These are phyloP conservation scores for Aspergillus sp. DNA, from an alignment of 2,329 filamentous ascomycete genomes.

Conservation along the genomic window DNA sequence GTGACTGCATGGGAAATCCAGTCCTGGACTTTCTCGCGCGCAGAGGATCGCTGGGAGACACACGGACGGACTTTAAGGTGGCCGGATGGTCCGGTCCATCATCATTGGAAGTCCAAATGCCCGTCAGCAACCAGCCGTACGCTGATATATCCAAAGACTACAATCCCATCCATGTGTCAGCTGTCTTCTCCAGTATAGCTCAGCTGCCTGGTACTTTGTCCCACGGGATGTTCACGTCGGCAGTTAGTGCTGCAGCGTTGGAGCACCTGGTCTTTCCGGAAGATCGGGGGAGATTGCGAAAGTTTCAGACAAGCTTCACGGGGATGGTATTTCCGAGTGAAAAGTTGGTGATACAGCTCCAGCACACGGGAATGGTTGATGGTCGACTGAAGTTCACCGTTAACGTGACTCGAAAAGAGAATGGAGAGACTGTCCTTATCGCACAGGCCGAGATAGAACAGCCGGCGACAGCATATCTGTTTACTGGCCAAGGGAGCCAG, in stretches of 20 bases:
- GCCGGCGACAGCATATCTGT: constrained; percentile 89
- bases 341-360: constrained; percentile 82
- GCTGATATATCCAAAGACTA: constrained; percentile 92
- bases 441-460: constrained; percentile 96
- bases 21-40: constrained; percentile 18
- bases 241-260: constrained; percentile 86
- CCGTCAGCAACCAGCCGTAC: constrained; percentile 91
- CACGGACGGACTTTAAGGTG: constrained; percentile 1
- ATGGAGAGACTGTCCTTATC: constrained; percentile 86
- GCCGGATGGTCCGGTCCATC: constrained; percentile 11
- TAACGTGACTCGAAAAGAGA: constrained; percentile 86
- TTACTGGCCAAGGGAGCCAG: constrained; percentile 94
- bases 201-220: constrained; percentile 92
- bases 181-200: constrained; percentile 92
- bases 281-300: constrained; percentile 83
- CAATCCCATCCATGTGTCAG: constrained; percentile 96
- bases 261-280: constrained; percentile 93
- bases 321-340: constrained; percentile 97
- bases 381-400: constrained; percentile 98
- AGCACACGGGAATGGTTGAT: constrained; percentile 92
- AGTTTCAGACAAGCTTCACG: constrained; percentile 87
- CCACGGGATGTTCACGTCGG: constrained; percentile 97
- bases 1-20: constrained; percentile 14
- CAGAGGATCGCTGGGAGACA: constrained; percentile 4
- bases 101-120: constrained; percentile 73